phyloP scores from a whole-genome alignment of 805 yeast species.

The Grigorovia yakushimaensis region DNA sequence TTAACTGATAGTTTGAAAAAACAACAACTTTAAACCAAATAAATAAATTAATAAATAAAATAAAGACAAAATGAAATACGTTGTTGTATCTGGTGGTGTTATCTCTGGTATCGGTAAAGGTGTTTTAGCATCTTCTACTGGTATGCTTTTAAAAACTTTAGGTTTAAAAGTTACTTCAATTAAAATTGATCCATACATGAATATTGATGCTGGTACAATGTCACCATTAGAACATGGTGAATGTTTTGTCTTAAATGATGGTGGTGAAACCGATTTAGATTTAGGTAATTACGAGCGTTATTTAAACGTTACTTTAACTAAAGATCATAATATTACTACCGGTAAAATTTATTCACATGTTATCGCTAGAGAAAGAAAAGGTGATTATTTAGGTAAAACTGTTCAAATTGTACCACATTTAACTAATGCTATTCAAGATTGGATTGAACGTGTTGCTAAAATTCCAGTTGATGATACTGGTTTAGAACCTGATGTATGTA shows the following conservation, averaged over 20 bases:
- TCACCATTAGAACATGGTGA: slow-evolving; percentile 99
- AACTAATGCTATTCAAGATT: slow-evolving; percentile 94
- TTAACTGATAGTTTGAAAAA: no score
- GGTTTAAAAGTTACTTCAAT: slow-evolving; percentile 95
- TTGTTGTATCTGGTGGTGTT: slow-evolving; percentile 98
- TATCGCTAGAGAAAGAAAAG: slow-evolving; percentile 88
- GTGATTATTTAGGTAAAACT: slow-evolving; percentile 97
- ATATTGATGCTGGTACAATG: slow-evolving; percentile 99
- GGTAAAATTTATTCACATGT: slow-evolving; percentile 95
- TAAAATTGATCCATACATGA: slow-evolving; percentile 98
- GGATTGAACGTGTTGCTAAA: slow-evolving; percentile 90
- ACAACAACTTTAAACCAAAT: background rate
- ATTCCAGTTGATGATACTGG: slow-evolving; percentile 89
- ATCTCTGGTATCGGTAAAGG: slow-evolving; percentile 99
- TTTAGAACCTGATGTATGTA: slow-evolving; percentile 88
- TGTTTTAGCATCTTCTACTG: slow-evolving; percentile 94
- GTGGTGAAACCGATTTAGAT: slow-evolving; percentile 98
- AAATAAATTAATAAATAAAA: background rate
- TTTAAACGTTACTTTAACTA: slow-evolving; percentile 83
- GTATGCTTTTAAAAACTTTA: slow-evolving; percentile 82
- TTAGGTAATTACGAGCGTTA: slow-evolving; percentile 97
- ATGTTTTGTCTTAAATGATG: slow-evolving; percentile 94
- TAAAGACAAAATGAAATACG: slow-evolving; percentile 72
- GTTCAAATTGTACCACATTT: slow-evolving; percentile 98
- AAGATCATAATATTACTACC: slow-evolving; percentile 94